These are phyloP conservation scores for Hypoxylon subgilvum DNA, from an alignment of 495 filamentous ascomycete genomes.

Conservation along the genomic window DNA sequence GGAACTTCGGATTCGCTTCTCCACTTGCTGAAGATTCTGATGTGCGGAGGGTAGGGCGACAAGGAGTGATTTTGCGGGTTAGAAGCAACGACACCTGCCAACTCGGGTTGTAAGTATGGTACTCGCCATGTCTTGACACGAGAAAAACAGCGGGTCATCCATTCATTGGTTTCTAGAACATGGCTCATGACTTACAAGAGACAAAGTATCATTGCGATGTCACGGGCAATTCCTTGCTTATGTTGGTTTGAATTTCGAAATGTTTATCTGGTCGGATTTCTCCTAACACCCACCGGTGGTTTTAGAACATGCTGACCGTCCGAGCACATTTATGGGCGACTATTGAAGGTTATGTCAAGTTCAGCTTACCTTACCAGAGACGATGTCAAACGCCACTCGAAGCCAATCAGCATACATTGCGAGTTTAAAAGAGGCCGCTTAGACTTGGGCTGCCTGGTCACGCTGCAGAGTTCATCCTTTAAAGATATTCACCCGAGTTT, in stretches of 20 bases:
- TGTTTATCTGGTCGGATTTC: not conserved
- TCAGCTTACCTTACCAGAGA: constrained; percentile 2
- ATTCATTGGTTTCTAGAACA: constrained; percentile 2
- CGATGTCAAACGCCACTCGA: constrained; percentile 1
- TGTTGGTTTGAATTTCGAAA: not conserved
- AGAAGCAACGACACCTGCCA: constrained; percentile 1
- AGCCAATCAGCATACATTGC: not conserved
- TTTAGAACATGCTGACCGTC: not conserved
- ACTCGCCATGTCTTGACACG: constrained; percentile 5
- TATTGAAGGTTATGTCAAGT: constrained; percentile 8
- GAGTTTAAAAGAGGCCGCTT: constrained; percentile 9
- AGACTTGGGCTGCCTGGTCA: not conserved
- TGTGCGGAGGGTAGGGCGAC: constrained; percentile 2
- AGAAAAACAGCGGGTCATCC: constrained; percentile 21
- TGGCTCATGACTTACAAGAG: not conserved
- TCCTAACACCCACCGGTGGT: not conserved
- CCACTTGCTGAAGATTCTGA: constrained; percentile 15
- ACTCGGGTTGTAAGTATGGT: constrained; percentile 1
- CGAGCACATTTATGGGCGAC: constrained; percentile 2
- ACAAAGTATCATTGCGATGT: constrained; percentile 1
- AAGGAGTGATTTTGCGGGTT: constrained; percentile 7
- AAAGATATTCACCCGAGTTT: constrained; percentile 29
- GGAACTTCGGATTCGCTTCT: constrained; percentile 21
- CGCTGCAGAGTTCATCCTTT: constrained; percentile 13
- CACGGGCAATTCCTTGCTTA: not conserved